Base-by-base conservation (phyloP, 331 rosid genomes). In the Rhamnella rubrinervis region DNA sequence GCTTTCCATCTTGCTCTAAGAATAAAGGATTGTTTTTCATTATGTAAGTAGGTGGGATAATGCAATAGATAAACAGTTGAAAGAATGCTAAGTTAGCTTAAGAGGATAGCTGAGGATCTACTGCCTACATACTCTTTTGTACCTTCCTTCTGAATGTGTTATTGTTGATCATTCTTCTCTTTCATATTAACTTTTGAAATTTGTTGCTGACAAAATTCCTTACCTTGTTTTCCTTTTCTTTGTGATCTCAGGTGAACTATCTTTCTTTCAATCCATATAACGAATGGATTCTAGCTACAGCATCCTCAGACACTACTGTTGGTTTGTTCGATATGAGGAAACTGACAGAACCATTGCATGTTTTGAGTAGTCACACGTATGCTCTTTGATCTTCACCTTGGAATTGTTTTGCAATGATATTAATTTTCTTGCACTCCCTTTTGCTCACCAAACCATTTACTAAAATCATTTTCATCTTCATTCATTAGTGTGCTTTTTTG, bases 281-380 rank as follows among this genome's bases (percentile, higher is more conserved):
- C 52, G 97, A 93, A 68, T 85, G 96, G 97, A 71, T 90, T 75
- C 68, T 93, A 82, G 97, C 95, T 49, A 90, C 98, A n/a, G 98
- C 96, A 71, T 93, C 98, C 65, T 93, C 98, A 37, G 98, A 93
- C 83, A 78, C 85, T 58, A 85, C 88, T 7, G 73, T 88, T 59
- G 96, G 89, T 63, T 85, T 93, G 72, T 90, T 88, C 46, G 97
- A 93, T 76, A 80, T 72, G 39, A 88, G 98, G 66, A 93, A 82
- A 81, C 86, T 93, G 59, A 51, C 82, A 2, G 76, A 7, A 49
- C 96, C 96, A 0, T 61, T 93, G 66, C 98, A 93, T 82, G 73
- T 81, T 77, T 71, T 93, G 53, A 82, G 92, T 65, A 81, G 93
- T 75, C 98, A 93, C 80, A 55, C 80, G 97, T 93, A 88, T 1